These are phyloP conservation scores for Colletotrichum tabaci DNA, from an alignment of 2,329 filamentous ascomycete species.

Conservation along the genomic window DNA sequence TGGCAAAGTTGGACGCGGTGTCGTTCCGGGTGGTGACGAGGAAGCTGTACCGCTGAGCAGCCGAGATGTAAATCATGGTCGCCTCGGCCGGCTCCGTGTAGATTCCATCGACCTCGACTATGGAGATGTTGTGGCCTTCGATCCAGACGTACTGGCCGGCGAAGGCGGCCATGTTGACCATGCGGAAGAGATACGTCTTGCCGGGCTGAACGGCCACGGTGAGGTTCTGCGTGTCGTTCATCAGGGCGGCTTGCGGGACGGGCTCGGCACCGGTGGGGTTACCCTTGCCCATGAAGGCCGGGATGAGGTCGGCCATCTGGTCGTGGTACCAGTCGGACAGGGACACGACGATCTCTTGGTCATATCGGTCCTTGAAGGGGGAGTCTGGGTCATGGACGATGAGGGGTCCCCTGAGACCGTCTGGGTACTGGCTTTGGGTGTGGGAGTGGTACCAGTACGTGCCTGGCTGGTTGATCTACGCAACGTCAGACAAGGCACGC, in stretches of 20 bases:
- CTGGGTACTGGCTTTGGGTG: constrained; percentile 76
- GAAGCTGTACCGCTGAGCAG: constrained; percentile 77
- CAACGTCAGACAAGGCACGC: not conserved
- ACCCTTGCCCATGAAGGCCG: constrained; percentile 65
- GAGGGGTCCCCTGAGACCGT: constrained; percentile 76
- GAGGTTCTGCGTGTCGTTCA: constrained; percentile 79
- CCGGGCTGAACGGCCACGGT: constrained; percentile 73
- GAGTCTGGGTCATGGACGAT: constrained; percentile 74
- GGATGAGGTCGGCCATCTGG: constrained; percentile 63
- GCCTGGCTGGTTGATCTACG: constrained; percentile 74
- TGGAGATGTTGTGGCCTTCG: constrained; percentile 76
- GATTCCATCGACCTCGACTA: constrained; percentile 82
- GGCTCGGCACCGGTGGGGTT: constrained; percentile 75
- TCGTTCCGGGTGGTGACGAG: constrained; percentile 75
- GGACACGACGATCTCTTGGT: constrained; percentile 75
- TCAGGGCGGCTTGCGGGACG: constrained; percentile 76
- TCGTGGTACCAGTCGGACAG: constrained; percentile 82
- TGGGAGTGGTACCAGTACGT: constrained; percentile 88
- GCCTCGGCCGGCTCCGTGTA: constrained; percentile 74
- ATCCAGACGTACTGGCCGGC: constrained; percentile 77
- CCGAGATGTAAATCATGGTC: constrained; percentile 75
- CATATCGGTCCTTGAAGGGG: constrained; percentile 71
- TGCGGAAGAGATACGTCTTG: constrained; percentile 80
- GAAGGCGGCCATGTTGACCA: constrained; percentile 83
- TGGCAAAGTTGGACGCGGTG: constrained; percentile 74